Evolutionary conservation across 2,329 filamentous ascomycete genomes (phyloP), one percentile per base, ranked within the genome.

Genomic region (Colletotrichum filicis): DNA sequence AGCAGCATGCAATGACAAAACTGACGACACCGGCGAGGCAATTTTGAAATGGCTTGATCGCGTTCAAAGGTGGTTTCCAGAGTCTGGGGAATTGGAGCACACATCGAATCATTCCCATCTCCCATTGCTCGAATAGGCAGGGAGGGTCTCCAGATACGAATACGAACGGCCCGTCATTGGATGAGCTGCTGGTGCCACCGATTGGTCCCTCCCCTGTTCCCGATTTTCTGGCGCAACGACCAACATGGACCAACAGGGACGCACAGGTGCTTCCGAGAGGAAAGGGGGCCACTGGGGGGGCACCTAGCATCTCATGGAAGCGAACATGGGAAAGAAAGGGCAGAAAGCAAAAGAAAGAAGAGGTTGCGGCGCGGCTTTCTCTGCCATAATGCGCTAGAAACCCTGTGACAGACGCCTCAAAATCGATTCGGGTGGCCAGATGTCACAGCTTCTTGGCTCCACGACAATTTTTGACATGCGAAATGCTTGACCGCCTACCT

Each of bases 151-250:
- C 9, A 6, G 30, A 75, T 69, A 72, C 74, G 74, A 75, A 75
- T 74, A 75, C 74, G 74, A 74, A 68, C 24, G 32, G 35, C 28
- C 32, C 26, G 57, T 69, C 56, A 75, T 75, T 75, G 72, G 74
- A 22, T 24, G 22, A 55, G 42, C 22, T 16, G 24, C 26, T 35
- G 30, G 65, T 56, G 70, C 70, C 61, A 70, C 62, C 42, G 8
- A 59, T 60, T 73, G 71, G 68, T 46, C 57, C 57, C 49, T 70
- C 46, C 60, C 55, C 49, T 53, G 32, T 65, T 65, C 66, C 61
- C 35, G 70, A 66, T 56, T 71, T 71, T 66, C 60, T 71, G 61
- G 60, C 22, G 66, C 56, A 72, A 69, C 59, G 66, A 66, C 46
- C 26, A 64, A 64, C 28, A 49, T 67, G 49, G 32, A 61, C 42